Base-by-base conservation (phyloP, 1,284 basidiomycete species). In the Austroboletus novae-zelandiae region DNA sequence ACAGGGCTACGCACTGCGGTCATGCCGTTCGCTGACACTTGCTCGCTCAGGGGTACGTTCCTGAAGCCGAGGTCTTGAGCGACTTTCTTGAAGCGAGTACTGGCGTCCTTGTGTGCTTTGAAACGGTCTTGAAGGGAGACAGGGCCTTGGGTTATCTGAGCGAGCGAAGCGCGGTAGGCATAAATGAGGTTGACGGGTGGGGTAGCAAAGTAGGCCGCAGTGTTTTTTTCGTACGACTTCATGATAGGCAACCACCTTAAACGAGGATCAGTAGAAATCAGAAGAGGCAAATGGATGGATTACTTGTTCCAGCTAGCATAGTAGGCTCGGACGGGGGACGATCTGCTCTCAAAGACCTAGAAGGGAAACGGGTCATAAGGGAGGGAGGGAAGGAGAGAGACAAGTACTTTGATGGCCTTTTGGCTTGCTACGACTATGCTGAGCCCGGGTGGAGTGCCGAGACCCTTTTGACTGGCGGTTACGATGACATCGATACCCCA, bases 181-280 rank as follows among this genome's bases (percentile, higher is more conserved):
- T 94, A 92, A 65, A 99, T 84, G 57, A 98, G 83, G 74, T 98
- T 96, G 55, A 95, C 91, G 13, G 93, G 91, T 9, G 88, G 94
- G 1, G 94, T 97, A n/a, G 94, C 94, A 69, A 97, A 97, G 77
- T 97, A 97, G 27, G 84, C 84, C 0, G 89, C 73, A 10, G 70
- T 70, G 50, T 86, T 86, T 49, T 70, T 68, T 72, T 92, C 90
- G 69, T 97, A 98, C 1, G 89, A 86, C 60, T 85, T 81, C 94
- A 97, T 97, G 65, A 98, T 85, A 1, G 94, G 94, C 40, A 95
- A 74, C 94, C 94, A 97, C 61, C 85, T 88, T n/a, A 44, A 34
- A 35, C 29, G 29, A 37, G 3, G 31, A 30, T 52, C 18, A 11
- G 51, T 34, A 14, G n/a, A 32, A 8, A 29, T 34, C 37, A 31